These are phyloP conservation scores for Ophiostoma novo-ulmi DNA, from an alignment of 2,329 filamentous ascomycete species.

Conservation along the genomic window DNA sequence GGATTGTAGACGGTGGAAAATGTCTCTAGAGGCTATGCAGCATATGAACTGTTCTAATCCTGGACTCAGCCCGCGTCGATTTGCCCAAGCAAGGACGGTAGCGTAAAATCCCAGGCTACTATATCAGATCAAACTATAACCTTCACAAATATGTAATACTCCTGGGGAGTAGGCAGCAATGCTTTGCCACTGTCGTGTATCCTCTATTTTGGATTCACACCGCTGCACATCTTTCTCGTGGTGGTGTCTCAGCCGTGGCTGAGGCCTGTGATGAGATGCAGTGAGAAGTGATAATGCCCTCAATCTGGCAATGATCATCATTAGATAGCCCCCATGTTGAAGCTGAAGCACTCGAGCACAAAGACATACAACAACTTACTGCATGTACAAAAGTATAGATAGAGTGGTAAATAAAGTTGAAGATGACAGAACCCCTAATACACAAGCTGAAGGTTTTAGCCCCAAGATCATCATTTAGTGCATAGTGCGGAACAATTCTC, in stretches of 20 bases:
- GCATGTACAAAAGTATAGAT: neutral
- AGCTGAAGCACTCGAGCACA: neutral
- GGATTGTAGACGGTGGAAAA: neutral
- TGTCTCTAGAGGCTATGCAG: neutral
- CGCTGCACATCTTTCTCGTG: neutral
- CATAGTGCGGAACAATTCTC: conserved; percentile 2
- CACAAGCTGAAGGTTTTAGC: neutral
- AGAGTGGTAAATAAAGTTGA: neutral
- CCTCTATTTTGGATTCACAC: neutral
- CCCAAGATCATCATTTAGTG: neutral
- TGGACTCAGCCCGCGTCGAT: no score
- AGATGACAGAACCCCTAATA: neutral
- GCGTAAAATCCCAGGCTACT: no score
- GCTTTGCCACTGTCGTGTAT: no score
- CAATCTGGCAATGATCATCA: neutral
- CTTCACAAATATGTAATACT: neutral
- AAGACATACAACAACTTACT: neutral
- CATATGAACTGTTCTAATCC: neutral
- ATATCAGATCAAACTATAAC: no score
- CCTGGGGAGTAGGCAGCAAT: no score
- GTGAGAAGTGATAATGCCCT: neutral
- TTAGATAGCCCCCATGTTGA: neutral
- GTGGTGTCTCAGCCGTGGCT: neutral
- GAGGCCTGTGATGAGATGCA: neutral
- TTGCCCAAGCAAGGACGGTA: no score